phyloP scores from a whole-genome alignment of 768 basidiomycete species.

The Boletellus emodensis region DNA sequence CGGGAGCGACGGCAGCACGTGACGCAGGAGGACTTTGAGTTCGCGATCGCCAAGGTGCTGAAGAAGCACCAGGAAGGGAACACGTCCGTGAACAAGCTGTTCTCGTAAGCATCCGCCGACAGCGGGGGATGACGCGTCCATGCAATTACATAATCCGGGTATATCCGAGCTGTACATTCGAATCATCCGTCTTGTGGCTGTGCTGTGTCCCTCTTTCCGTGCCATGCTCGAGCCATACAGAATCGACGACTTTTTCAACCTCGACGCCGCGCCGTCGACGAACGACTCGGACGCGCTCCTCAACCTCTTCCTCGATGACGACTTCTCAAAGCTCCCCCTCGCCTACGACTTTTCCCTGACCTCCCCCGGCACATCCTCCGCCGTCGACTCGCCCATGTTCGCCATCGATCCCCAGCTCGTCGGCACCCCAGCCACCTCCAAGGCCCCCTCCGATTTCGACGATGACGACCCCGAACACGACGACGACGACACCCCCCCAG shows the following conservation, averaged over 20 bases:
- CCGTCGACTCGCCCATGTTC: constrained; percentile 29
- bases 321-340: constrained; percentile 30
- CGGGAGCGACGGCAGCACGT: constrained; percentile 95
- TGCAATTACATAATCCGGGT: constrained; percentile 14
- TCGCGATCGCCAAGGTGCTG: constrained; percentile 94
- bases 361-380: constrained; percentile 17
- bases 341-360: constrained; percentile 28
- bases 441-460: constrained; percentile 40
- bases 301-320: constrained; percentile 45
- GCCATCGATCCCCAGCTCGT: constrained; percentile 78
- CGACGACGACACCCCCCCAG: constrained; percentile 21
- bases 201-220: background rate
- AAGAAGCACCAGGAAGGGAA: constrained; percentile 98
- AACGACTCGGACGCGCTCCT: constrained; percentile 35
- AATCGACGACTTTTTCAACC: constrained; percentile 62
- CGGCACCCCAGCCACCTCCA: constrained; percentile 53
- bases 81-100: constrained; percentile 91
- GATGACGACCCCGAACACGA: constrained; percentile 36
- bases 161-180: background rate
- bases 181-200: background rate
- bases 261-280: constrained; percentile 46
- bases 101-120: constrained; percentile 60
- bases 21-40: constrained; percentile 98
- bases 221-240: constrained; percentile 24
- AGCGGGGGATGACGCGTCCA: constrained; percentile 17